Percentiles rank a stretch among this genome's conserved stretches.
These are phyloP conservation scores for Kuraishia borneana DNA, from an alignment of 805 yeast species.

Conservation along the genomic window DNA sequence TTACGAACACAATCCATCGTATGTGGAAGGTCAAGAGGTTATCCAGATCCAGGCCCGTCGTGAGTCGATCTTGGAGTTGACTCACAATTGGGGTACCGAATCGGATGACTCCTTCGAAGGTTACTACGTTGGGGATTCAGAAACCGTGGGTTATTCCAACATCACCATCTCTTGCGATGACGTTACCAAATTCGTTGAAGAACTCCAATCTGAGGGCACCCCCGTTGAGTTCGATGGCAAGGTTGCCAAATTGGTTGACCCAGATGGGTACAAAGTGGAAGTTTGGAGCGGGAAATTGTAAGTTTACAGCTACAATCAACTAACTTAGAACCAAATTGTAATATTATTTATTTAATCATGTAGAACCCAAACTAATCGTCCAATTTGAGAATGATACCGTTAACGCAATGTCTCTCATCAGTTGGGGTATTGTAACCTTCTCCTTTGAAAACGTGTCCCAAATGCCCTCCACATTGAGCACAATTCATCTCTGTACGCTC, in stretches of 20 bases:
- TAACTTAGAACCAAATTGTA: too few relatives aligned
- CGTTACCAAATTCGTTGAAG: slow-evolving; percentile 42
- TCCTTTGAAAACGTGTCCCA: slow-evolving; percentile 91
- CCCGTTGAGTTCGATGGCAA: slow-evolving; percentile 35
- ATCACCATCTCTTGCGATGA: slow-evolving; percentile 62
- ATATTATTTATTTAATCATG: too few relatives aligned
- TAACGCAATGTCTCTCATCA: slow-evolving; percentile 91
- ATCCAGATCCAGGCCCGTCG: slow-evolving; percentile 24
- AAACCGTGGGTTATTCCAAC: slow-evolving; percentile 81
- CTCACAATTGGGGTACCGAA: slow-evolving; percentile 96
- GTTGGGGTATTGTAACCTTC: slow-evolving; percentile 87
- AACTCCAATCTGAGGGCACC: slow-evolving; percentile 45
- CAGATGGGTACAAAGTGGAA: slow-evolving; percentile 85
- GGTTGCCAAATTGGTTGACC: slow-evolving; percentile 74
- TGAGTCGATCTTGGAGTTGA: slow-evolving; percentile 76
- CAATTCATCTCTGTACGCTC: slow-evolving; percentile 84
- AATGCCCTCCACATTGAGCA: slow-evolving; percentile 80
- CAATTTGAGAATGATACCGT: slow-evolving; percentile 72
- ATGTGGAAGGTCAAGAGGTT: slow-evolving; percentile 29
- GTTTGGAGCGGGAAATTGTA: slow-evolving; percentile 26
- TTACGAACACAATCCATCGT: slow-evolving; percentile 37
- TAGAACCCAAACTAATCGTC: too few relatives aligned
- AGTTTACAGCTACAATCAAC: not conserved
- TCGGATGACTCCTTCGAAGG: slow-evolving; percentile 53
- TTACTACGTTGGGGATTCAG: slow-evolving; percentile 72